Base-by-base conservation (phyloP, 495 filamentous ascomycete species). In the Aspergillus cristatus region DNA sequence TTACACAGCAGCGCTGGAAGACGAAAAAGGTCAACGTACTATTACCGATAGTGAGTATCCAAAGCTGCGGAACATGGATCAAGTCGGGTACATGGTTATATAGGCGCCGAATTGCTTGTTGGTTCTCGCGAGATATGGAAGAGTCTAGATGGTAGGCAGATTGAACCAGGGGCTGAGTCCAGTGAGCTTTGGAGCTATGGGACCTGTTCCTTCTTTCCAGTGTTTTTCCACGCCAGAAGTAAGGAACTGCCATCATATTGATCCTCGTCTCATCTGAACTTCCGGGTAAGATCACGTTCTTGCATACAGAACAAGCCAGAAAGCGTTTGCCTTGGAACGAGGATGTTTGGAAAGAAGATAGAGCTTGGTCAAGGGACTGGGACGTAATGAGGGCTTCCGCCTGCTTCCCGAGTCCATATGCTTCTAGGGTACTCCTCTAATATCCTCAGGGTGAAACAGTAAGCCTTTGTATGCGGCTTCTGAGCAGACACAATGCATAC, bases 61-160 rank as follows among this genome's bases (percentile, higher is more conserved):
- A 43, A 20, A 43, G 41, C 31, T 38, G 35, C 0, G 41, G 41
- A 18, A 43, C 35, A 33, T 43, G 41, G 14, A 43, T 28, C n/a
- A 43, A 4, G 13, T 38, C 35, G 0, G 18, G 1, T 1, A 43
- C 35, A 31, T 43, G 17, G 14, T 15, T 20, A 15, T 38, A 29
- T n/a, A 38, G 22, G 6, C 41, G 41, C 5, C 41, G 41, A 25
- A 43, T 38, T 0, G 35, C 41, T 20, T 43, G 41, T n/a, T 43
- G 35, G 24, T 43, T 28, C 24, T 43, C 41, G 1, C 41, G 28
- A 14, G 20, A 10, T 16, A 34, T 43, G 14, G 41, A 43, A 2
- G 41, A 43, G 12, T 43, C 35, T 6, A 43, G 41, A 34, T 43
- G 41, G 30, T 43, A 43, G 22, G 28, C 41, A 7, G 41, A 43